Conservation (phyloP, 345 rosid genomes). For the Xanthoceras sorbifolium region DNA sequence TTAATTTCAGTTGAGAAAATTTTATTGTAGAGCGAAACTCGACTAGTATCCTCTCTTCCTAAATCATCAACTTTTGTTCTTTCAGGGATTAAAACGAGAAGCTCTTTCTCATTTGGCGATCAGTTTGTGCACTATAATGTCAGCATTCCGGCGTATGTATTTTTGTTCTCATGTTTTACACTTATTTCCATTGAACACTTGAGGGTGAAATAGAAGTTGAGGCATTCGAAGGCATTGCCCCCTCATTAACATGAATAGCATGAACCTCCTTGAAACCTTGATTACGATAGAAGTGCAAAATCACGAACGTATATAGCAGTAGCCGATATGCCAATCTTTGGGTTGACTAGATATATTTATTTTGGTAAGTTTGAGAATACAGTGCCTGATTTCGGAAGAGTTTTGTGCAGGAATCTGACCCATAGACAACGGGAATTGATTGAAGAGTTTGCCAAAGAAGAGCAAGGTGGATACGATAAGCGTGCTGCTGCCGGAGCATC, state of each 20-base stretch:
- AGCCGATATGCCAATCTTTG: background rate
- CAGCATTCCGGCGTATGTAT: slow-evolving; percentile 82
- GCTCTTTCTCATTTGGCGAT: slow-evolving; percentile 73
- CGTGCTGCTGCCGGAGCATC: slow-evolving; percentile 83
- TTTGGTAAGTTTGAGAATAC: background rate
- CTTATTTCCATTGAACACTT: background rate
- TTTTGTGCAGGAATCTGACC: slow-evolving; percentile 61
- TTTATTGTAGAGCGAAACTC: background rate
- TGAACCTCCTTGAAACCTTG: background rate
- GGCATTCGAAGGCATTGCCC: background rate
- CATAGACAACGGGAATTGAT: slow-evolving; percentile 85
- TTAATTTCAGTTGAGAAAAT: too few relatives aligned
- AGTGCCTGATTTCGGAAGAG: background rate
- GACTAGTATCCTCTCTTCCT: background rate
- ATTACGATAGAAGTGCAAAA: background rate
- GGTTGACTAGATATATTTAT: too few relatives aligned
- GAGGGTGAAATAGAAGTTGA: background rate
- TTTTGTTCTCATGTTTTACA: background rate
- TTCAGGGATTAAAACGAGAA: slow-evolving; percentile 83
- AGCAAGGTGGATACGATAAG: slow-evolving; percentile 68
- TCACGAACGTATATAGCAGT: too few relatives aligned
- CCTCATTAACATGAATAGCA: background rate
- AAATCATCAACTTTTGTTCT: background rate
- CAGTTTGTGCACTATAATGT: slow-evolving; percentile 93
- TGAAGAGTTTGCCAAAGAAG: slow-evolving; percentile 92